Evolutionary conservation across 768 basidiomycete genomes (phyloP).

Genomic region (Leucosporidium scottii): DNA sequence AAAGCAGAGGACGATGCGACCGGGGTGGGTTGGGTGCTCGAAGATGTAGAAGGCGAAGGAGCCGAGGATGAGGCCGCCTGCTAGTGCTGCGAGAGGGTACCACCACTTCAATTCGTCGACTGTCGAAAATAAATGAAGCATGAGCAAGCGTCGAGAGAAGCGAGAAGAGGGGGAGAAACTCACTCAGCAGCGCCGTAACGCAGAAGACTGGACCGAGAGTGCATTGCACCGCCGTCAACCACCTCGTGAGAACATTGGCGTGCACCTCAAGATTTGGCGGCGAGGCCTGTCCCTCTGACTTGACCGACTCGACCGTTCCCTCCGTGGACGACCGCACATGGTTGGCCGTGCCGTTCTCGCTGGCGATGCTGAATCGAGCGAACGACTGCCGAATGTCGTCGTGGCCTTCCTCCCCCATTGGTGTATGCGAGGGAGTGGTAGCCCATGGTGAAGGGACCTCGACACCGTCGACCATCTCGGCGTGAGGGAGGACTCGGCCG

Average conservation of each 20-base stretch:
- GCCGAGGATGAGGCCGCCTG: slow-evolving; percentile 54
- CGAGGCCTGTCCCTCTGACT: neutral
- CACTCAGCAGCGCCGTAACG: slow-evolving; percentile 67
- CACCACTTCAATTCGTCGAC: slow-evolving; percentile 40
- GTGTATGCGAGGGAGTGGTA: slow-evolving; percentile 20
- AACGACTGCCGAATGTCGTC: slow-evolving; percentile 25
- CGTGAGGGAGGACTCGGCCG: slow-evolving; percentile 20
- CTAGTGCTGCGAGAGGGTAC: slow-evolving; percentile 52
- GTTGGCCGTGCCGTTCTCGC: slow-evolving; percentile 1
- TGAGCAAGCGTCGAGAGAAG: slow-evolving; percentile 22
- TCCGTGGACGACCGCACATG: neutral
- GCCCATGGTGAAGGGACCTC: slow-evolving; percentile 37
- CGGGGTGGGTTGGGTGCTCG: slow-evolving; percentile 55
- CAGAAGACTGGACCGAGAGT: slow-evolving; percentile 73
- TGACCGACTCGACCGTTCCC: neutral
- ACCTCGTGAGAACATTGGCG: slow-evolving; percentile 48
- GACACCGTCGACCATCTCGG: neutral
- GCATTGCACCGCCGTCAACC: slow-evolving; percentile 79
- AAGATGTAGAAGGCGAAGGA: slow-evolving; percentile 54
- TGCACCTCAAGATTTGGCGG: neutral
- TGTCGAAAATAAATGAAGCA: neutral
- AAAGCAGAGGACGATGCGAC: slow-evolving; percentile 61
- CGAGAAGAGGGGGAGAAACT: slow-evolving; percentile 39
- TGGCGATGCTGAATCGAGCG: slow-evolving; percentile 7
- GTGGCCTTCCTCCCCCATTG: neutral